These are phyloP conservation scores for Ilyonectria robusta DNA, from an alignment of 2,329 filamentous ascomycete species.

Conservation along the genomic window DNA sequence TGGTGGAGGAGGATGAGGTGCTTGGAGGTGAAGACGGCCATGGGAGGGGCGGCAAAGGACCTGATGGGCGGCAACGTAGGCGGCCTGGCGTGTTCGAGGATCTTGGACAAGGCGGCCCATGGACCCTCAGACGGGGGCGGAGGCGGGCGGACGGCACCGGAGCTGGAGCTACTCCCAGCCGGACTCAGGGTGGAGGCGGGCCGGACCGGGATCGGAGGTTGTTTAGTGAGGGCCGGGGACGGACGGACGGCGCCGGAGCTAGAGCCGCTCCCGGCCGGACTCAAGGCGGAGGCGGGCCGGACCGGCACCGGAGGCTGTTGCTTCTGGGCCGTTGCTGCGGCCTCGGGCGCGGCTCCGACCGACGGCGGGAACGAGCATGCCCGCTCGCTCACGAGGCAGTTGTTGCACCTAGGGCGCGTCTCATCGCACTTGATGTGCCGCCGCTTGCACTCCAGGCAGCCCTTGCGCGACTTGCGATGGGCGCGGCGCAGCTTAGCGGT, in stretches of 20 bases:
- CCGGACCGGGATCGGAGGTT: too few relatives aligned
- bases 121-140: slow-evolving; percentile 24
- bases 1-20: slow-evolving; percentile 58
- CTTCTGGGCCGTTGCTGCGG: neutral
- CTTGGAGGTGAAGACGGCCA: slow-evolving; percentile 52
- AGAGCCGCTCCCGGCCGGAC: slow-evolving; percentile 34
- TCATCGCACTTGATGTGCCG: slow-evolving; percentile 62
- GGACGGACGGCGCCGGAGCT: slow-evolving; percentile 21
- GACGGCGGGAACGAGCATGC: slow-evolving; percentile 52
- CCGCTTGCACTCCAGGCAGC: slow-evolving; percentile 58
- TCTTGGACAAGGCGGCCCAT: neutral
- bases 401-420: slow-evolving; percentile 55
- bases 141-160: slow-evolving; percentile 15
- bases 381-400: slow-evolving; percentile 55
- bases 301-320: neutral
- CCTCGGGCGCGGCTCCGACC: neutral
- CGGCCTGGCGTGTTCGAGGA: slow-evolving; percentile 8
- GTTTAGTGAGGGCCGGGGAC: slow-evolving; percentile 5
- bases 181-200: slow-evolving; percentile 10
- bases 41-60: slow-evolving; percentile 12
- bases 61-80: slow-evolving; percentile 34
- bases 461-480: slow-evolving; percentile 57
- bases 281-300: neutral
- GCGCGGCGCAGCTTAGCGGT: slow-evolving; percentile 52
- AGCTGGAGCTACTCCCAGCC: slow-evolving; percentile 34